These are phyloP conservation scores for Aspergillus novofumigatus DNA, from an alignment of 2,329 filamentous ascomycete genomes.

Conservation along the genomic window DNA sequence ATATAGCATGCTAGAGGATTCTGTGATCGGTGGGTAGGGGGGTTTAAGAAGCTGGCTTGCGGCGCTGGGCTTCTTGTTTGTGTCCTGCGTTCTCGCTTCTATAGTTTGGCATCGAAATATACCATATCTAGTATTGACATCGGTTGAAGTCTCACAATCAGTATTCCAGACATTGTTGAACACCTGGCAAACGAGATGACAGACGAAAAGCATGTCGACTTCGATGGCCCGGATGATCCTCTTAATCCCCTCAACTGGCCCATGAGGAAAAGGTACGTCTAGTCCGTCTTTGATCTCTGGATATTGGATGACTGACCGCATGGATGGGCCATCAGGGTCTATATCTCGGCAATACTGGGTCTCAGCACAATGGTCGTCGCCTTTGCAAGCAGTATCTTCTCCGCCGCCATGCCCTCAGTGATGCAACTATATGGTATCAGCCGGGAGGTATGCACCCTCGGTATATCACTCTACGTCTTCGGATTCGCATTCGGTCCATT, in stretches of 20 bases:
- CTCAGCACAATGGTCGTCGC: constrained; percentile 19
- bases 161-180: neutral
- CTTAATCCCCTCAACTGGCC: constrained; percentile 11
- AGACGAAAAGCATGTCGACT: constrained; percentile 5
- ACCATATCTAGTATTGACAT: neutral
- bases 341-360: constrained; percentile 7
- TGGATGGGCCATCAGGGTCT: constrained; percentile 4
- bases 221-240: constrained; percentile 7
- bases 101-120: neutral
- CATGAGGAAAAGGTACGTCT: constrained; percentile 9
- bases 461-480: neutral
- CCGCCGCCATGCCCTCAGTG: constrained; percentile 11
- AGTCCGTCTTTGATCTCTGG: neutral
- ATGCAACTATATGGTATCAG: constrained; percentile 10
- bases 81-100: neutral
- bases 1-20: neutral
- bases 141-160: neutral
- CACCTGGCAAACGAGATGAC: neutral
- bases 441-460: constrained; percentile 7
- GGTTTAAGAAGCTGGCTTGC: neutral
- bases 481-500: neutral
- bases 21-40: neutral
- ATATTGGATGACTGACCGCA: neutral
- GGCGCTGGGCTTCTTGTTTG: neutral
- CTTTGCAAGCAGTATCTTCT: constrained; percentile 20